Base-by-base conservation (phyloP, 257 asterid species). In the Salvia rosmarinus region DNA sequence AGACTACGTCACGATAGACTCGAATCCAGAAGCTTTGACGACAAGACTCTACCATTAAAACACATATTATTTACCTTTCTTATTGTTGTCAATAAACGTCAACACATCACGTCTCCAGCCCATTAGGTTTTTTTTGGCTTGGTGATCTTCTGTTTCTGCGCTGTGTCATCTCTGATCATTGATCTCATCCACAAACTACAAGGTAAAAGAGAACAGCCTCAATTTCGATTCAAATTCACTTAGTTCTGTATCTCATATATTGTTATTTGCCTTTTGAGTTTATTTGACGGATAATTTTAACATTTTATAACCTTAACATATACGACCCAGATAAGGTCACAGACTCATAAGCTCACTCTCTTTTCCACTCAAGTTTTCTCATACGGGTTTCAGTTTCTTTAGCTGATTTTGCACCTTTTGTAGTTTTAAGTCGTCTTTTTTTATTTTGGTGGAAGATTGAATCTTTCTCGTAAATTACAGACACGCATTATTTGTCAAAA, bases 251-350 rank as follows among this genome's bases (percentile, higher is more conserved):
- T 72, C 64, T 65, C 61, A 0, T 32, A 14, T 16, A 58, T 49
- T 40, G 11, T 51, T 72, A 21, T 49, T 72, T 17, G 34, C 28
- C 10, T 61, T 64, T 71, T 55, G 49, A 72, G 40, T 59, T 71
- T 64, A 64, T 57, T 67, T 71, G 67, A 67, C 78, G 61, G 63
- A 43, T 67, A 64, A 58, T 73, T 67, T 60, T 68, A 52, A 34
- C 59, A 61, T 50, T 78, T 70, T 60, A 39, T 42, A 73, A n/a
- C 57, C 70, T 21, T 46, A 39, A 47, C 4, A 4, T 55, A 32
- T 66, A 25, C 6, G 35, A 61, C 57, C 30, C 25, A n/a, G n/a
- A 50, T 19, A 35, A 43, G 28, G 30, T n/a, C 67, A 57, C 52
- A 20, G 32, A 28, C n/a, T n/a, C n/a, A n/a, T n/a, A 25, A 68